A percentile compares a stretch with the other conserved stretches of the same genome.
phyloP scores from a whole-genome alignment of 2,329 filamentous ascomycete species.

The Aaosphaeria pasadenensis region DNA sequence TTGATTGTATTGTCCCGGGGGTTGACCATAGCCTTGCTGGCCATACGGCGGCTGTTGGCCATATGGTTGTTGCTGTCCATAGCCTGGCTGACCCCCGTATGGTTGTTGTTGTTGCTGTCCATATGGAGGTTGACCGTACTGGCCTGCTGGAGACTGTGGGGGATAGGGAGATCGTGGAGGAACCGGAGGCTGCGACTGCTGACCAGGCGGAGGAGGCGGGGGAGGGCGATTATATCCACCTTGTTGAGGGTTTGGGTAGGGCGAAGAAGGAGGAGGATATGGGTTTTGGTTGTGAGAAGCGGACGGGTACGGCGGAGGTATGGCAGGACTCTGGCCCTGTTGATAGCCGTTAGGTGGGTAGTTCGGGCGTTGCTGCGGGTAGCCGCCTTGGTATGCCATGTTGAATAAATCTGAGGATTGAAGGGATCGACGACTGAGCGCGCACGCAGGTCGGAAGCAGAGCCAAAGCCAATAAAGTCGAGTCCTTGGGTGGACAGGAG shows the following conservation, averaged over 20 bases:
- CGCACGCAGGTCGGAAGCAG: neutral
- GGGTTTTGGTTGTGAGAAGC: conserved; percentile 16
- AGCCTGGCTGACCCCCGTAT: conserved; percentile 2
- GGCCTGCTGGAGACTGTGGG: conserved; percentile 6
- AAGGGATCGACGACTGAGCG: neutral
- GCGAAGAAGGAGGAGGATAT: conserved; percentile 37
- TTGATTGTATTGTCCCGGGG: conserved; percentile 18
- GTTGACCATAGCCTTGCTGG: conserved; percentile 23
- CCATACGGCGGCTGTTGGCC: conserved; percentile 22
- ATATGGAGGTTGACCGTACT: conserved; percentile 10
- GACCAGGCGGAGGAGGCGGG: conserved; percentile 28
- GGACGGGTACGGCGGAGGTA: conserved; percentile 32
- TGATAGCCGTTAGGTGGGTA: conserved; percentile 27
- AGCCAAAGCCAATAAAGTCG: neutral
- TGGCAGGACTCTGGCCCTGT: conserved; percentile 21
- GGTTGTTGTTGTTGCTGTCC: conserved; percentile 22
- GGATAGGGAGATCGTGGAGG: conserved; percentile 22
- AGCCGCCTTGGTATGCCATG: conserved; percentile 32
- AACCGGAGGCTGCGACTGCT: conserved; percentile 17
- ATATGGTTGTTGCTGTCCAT: conserved; percentile 20
- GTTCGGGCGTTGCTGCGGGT: conserved; percentile 24
- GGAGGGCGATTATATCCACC: conserved; percentile 28
- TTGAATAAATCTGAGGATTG: conserved; percentile 3
- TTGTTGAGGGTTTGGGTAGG: conserved; percentile 34
- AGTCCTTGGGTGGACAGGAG: neutral